Evolutionary conservation across 1,284 basidiomycete genomes (phyloP), one percentile per base, ranked within the genome.

Genomic region (Ustilago cynodontis): DNA sequence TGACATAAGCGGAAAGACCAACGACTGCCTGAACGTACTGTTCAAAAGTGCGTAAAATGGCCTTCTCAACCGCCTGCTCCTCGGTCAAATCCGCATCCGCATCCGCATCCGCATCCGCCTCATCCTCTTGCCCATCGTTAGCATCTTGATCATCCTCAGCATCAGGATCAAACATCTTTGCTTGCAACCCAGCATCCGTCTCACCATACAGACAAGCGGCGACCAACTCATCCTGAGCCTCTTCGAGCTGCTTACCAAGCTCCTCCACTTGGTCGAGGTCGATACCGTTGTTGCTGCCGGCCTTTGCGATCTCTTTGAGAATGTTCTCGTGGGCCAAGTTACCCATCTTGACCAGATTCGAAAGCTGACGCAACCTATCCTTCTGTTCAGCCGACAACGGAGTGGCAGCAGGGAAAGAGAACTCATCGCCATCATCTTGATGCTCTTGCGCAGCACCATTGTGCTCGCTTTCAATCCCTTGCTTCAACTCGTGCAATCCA

Each of bases 201-300:
- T 76, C 79, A 7, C 71, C 80, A 26, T 79, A 80, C 24, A 82
- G 56, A 14, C 65, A 74, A 4, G 78, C 66, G 5, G 78, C 76
- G 4, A 79, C 77, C 2, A 82, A 64, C 26, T 82, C 77, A 47
- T 82, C 80, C 58, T 82, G 80, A 5, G 78, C 63, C 49, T 80
- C 76, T 41, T 72, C 74, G 16, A 82, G 59, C 50, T 65, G 73
- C 52, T 71, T 70, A 18, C 72, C 69, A 10, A 71, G 56, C 45
- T 76, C 70, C n/a, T 76, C 76, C 7, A 74, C 69, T 26, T 71
- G 62, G 43, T 80, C 78, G 14, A 70, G 58, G 31, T 80, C 78
- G 37, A 76, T 50, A 6, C 31, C 37, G 54, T 8, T 50, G 20
- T 28, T 50, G 26, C 22, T 18, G 9, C 58, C 59, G 6, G 74